phyloP scores from a whole-genome alignment of 306 rosid species.

The Pterocarpus santalinus region DNA sequence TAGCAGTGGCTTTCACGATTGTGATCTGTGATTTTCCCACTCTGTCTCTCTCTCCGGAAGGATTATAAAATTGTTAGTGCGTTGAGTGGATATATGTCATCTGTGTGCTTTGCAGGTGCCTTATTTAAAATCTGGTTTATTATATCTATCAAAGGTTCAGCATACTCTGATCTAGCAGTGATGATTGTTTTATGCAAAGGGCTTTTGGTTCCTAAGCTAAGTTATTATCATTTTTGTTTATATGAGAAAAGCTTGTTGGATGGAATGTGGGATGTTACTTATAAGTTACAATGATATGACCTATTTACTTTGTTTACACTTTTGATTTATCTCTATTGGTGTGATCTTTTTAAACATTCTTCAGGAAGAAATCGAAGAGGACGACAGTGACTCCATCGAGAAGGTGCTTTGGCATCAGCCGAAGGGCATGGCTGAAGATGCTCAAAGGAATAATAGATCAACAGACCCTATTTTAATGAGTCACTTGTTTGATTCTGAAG shows the following conservation, averaged over 20 bases:
- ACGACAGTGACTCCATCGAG: constrained; percentile 92
- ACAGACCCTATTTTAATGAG: constrained; percentile 80
- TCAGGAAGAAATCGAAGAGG: constrained; percentile 97
- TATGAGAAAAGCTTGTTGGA: constrained; percentile 31
- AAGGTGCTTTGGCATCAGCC: constrained; percentile 99
- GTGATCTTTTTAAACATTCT: constrained; percentile 44
- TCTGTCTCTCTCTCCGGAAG: not conserved
- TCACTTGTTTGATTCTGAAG: constrained; percentile 82
- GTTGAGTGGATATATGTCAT: constrained; percentile 3
- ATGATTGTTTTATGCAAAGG: constrained; percentile 14
- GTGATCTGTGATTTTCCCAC: constrained; percentile 21
- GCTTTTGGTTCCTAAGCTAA: constrained; percentile 31
- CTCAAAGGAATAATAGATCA: constrained; percentile 75
- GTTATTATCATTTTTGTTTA: constrained; percentile 18
- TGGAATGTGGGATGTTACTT: constrained; percentile 20
- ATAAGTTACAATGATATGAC: not conserved
- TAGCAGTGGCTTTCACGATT: constrained; percentile 12
- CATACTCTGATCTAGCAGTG: constrained; percentile 12
- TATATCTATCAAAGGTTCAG: constrained; percentile 16
- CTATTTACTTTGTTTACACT: constrained; percentile 20
- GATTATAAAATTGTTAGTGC: constrained; percentile 30
- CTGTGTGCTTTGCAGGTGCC: constrained; percentile 30
- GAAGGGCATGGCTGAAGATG: constrained; percentile 90
- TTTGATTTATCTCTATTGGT: constrained; percentile 20
- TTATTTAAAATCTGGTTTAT: constrained; percentile 20